Percentiles rank a stretch among this genome's conserved stretches.
phyloP scores from a whole-genome alignment of 345 rosid species.

The Acer campestre region DNA sequence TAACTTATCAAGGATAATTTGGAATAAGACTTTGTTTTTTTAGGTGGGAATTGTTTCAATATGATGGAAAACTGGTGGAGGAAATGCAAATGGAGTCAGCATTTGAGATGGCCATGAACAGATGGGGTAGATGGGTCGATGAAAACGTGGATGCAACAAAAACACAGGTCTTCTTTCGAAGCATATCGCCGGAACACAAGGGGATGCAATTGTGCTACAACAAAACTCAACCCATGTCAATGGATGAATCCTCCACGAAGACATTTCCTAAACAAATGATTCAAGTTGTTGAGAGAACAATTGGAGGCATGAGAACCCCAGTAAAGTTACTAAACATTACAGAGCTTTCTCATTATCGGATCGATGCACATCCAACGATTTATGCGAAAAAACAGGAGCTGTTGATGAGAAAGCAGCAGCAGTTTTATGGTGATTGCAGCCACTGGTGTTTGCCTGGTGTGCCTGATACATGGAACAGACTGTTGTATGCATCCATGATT shows the following conservation, averaged over 20 bases:
- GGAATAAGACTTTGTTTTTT: constrained; percentile 22
- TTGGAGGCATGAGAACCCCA: constrained; percentile 32
- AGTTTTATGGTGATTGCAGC: constrained; percentile 47
- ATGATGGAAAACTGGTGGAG: constrained; percentile 28
- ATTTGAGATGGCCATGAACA: constrained; percentile 37
- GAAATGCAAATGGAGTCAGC: constrained; percentile 42
- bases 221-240: constrained; percentile 27
- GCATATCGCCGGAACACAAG: constrained; percentile 50
- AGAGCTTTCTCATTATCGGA: constrained; percentile 36
- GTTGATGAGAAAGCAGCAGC: constrained; percentile 15
- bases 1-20: neutral
- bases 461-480: constrained; percentile 62
- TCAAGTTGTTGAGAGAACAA: constrained; percentile 32
- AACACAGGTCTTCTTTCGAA: constrained; percentile 45
- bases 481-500: constrained; percentile 42
- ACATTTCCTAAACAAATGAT: constrained; percentile 25
- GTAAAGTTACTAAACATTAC: constrained; percentile 47
- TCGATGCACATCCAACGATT: constrained; percentile 51
- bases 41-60: constrained; percentile 49
- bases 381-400: constrained; percentile 36
- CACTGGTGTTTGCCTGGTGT: constrained; percentile 72
- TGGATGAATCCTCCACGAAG: constrained; percentile 25
- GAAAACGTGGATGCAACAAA: constrained; percentile 26
- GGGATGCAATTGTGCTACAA: constrained; percentile 39
- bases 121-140: constrained; percentile 56